Base-by-base conservation (phyloP, 2,329 filamentous ascomycete species). In the Talaromyces sp. region DNA sequence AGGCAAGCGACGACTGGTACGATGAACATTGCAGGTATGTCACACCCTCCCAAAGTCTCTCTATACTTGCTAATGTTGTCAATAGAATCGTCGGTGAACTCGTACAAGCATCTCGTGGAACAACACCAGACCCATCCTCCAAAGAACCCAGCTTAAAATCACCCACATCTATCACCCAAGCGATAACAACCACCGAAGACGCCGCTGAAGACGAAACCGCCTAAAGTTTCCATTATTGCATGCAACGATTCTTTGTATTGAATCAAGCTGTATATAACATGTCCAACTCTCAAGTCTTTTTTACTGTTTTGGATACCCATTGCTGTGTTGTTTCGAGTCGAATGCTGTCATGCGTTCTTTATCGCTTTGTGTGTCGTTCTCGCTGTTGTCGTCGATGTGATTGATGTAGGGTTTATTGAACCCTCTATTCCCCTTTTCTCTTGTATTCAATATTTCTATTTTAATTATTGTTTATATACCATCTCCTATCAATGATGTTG, bases 1-100 rank as follows among this genome's bases (percentile, higher is more conserved):
- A 75, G 52, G 72, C 80, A 54, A 81, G 77, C 69, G 79, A 80
- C 65, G 79, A 78, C 67, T 79, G 79, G 74, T 74, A 79, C 45
- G 77, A 78, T 65, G 79, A 81, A 62, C 76, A 81, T 67, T 70
- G 70, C 67, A 78, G 76, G 79, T 81, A 63, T 39, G 50, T n/a
- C 19, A 3, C 50, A 3, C 17, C 8, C 3, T 9, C 31, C 31
- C 15, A n/a, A 35, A 25, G 11, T 6, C 3, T 9, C 7, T 9
- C 17, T 10, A 54, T 33, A n/a, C 47, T 52, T 49, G 15, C 67
- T 57, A 47, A 56, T 49, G 60, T 43, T 54, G 58, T 37, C 52
- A 41, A 54, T 63, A 80, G 78, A 70, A 74, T 80, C 49, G 72
- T 79, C 68, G 73, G 74, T 62, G 75, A 79, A 66, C 72, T 80